Evolutionary conservation across 2,329 filamentous ascomycete genomes (phyloP).

Genomic region (Trichoderma citrinoviride): DNA sequence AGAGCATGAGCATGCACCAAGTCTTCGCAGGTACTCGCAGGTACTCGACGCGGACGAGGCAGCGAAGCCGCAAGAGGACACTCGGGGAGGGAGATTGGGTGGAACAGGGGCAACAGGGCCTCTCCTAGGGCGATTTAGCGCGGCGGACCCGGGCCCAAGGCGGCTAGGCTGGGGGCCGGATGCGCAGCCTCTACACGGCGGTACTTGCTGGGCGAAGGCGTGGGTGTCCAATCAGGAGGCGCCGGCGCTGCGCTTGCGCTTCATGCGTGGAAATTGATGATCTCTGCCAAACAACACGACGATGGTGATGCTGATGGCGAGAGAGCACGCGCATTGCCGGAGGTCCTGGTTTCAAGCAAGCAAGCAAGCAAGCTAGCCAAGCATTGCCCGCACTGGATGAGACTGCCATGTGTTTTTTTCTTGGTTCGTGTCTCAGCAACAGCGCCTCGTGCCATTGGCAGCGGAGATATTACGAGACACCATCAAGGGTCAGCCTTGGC

Average conservation of each 20-base stretch:
- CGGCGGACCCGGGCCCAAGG: not conserved
- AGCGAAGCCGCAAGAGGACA: too few species aligned
- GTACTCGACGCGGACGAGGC: too few species aligned
- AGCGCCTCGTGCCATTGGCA: too few species aligned
- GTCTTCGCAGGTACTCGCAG: not conserved
- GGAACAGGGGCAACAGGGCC: slow-evolving; percentile 16
- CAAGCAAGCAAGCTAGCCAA: too few species aligned
- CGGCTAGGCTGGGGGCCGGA: not conserved
- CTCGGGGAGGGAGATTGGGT: slow-evolving; percentile 7
- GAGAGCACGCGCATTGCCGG: too few species aligned
- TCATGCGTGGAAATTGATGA: not conserved
- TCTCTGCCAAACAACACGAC: too few species aligned
- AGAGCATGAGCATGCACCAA: not conserved
- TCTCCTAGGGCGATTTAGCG: slow-evolving; percentile 10
- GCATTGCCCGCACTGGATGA: too few species aligned
- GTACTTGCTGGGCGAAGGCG: not conserved
- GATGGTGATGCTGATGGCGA: too few species aligned
- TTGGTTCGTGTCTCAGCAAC: too few species aligned
- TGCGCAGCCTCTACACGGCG: not conserved
- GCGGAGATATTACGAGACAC: not conserved
- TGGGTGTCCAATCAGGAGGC: not conserved
- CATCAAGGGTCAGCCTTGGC: not conserved
- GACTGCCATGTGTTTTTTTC: too few species aligned
- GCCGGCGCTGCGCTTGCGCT: not conserved
- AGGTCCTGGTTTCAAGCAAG: too few species aligned